Evolutionary conservation across 441 rosid species (phyloP), one percentile per base, ranked within the genome.

Genomic region (Adansonia gregorii): DNA sequence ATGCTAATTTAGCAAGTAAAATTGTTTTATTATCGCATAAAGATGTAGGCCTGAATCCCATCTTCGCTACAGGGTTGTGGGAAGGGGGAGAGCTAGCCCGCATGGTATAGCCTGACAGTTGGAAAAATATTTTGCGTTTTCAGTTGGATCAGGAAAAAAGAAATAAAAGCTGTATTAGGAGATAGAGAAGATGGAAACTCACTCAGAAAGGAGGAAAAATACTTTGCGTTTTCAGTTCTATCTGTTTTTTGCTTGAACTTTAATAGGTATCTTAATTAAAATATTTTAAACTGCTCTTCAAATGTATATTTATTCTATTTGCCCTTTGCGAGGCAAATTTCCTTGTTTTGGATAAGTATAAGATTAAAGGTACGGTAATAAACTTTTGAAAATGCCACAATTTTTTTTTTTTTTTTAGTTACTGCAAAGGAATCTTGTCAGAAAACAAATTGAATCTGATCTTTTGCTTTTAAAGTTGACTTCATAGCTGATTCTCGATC

Each of bases 141-240:
- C 31, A 12, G 17, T 22, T 69, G 59, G 43, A 22, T 69, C 14
- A 2, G 35, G 59, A 68, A 49, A 63, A 70, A 14, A 48, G 59
- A 67, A 67, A 45, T 10, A 10, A 45, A 43, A 67, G 72, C n/a
- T 9, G 52, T 43, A 3, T 67, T 66, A 9, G 71, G 14, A 17
- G 52, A 66, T 41, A 43, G 31, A 43, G 71, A 66, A 41, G 14
- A 66, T 9, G 31, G 71, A 43, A 41, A 48, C 73, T 48, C 58
- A 69, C 73, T 48, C 7, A 48, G 58, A 48, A 12, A 46, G 56
- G 55, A 8, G 73, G 17, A 22, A 22, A 60, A 46, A 17, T 11
- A 59, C 55, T 46, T 46, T 14, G 10, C 72, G 17, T 46, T 66
- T 67, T 46, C 3, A 10, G 54, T 45, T 67, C 9, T 11, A 6